Conservation (phyloP, 768 basidiomycete genomes). For the Daedaleopsis nitida region DNA sequence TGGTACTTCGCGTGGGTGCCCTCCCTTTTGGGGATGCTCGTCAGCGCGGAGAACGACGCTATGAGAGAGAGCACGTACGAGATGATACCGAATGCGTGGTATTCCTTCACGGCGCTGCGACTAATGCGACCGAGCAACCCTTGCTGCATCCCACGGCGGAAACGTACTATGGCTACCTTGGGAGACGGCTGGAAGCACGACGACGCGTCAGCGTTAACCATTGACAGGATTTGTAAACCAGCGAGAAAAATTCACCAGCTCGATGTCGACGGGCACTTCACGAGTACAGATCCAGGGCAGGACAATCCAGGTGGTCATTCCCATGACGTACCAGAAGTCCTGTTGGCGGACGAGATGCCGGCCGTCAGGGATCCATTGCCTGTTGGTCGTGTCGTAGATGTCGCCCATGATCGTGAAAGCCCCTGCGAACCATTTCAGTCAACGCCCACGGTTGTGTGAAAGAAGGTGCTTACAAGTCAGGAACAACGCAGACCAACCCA, state of each 20-base stretch:
- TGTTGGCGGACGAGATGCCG: conserved; percentile 62
- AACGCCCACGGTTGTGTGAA: background rate
- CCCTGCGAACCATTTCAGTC: conserved; percentile 42
- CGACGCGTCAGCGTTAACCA: conserved; percentile 10
- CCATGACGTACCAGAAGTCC: conserved; percentile 75
- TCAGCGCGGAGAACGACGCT: conserved; percentile 13
- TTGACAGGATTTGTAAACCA: background rate
- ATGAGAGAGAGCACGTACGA: conserved; percentile 47
- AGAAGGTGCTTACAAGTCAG: conserved; percentile 47
- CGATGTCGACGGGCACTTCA: conserved; percentile 72
- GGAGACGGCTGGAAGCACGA: conserved; percentile 59
- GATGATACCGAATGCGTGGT: conserved; percentile 80
- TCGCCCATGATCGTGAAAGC: conserved; percentile 68
- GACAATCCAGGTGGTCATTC: conserved; percentile 75
- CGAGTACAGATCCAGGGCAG: conserved; percentile 79
- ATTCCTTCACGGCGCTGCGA: conserved; percentile 74
- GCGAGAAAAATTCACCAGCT: conserved; percentile 54
- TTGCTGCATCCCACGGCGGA: conserved; percentile 84
- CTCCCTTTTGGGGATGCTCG: conserved; percentile 47
- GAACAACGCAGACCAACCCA: conserved; percentile 71
- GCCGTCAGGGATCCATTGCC: conserved; percentile 59
- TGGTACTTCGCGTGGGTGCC: conserved; percentile 74
- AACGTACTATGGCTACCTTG: conserved; percentile 78
- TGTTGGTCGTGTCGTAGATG: conserved; percentile 56
- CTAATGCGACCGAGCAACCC: conserved; percentile 75